phyloP scores from a whole-genome alignment of 352 stramenopile species.

The Pythium periplocum region DNA sequence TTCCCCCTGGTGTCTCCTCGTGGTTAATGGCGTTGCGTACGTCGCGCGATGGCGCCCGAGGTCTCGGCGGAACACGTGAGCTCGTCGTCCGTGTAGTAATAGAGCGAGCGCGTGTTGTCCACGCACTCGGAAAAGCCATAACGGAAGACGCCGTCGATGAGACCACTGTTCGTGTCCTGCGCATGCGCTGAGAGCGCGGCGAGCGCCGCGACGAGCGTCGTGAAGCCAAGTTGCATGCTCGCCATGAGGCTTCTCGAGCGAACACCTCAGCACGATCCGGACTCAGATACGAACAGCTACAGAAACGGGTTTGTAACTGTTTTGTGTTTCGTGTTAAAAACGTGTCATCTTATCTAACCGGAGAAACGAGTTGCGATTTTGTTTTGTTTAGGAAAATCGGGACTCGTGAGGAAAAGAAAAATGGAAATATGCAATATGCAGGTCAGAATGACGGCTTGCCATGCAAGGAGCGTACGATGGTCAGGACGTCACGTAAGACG shows the following conservation, averaged over 20 bases:
- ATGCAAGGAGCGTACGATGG: constrained; percentile 64
- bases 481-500: constrained; percentile 70
- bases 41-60: constrained; percentile 34
- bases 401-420: too few relatives aligned
- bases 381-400: too few relatives aligned
- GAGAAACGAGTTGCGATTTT: too few relatives aligned
- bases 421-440: too few relatives aligned
- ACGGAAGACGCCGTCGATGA: constrained; percentile 21
- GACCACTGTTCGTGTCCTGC: background rate
- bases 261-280: too few relatives aligned
- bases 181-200: constrained; percentile 1
- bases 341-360: too few relatives aligned
- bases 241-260: too few relatives aligned
- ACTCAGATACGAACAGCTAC: too few relatives aligned
- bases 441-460: background rate
- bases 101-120: constrained; percentile 69
- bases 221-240: constrained; percentile 6
- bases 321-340: too few relatives aligned
- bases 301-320: too few relatives aligned
- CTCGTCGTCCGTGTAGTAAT: constrained; percentile 55
- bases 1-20: background rate
- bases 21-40: constrained; percentile 18
- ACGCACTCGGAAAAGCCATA: constrained; percentile 83
- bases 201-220: background rate
- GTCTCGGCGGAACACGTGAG: constrained; percentile 39